Percentiles rank a stretch among this genome's conserved stretches.
Evolutionary conservation across 371 early-diverging fungal genomes (phyloP).

Genomic region (Apophysomyces trapeziformis): DNA sequence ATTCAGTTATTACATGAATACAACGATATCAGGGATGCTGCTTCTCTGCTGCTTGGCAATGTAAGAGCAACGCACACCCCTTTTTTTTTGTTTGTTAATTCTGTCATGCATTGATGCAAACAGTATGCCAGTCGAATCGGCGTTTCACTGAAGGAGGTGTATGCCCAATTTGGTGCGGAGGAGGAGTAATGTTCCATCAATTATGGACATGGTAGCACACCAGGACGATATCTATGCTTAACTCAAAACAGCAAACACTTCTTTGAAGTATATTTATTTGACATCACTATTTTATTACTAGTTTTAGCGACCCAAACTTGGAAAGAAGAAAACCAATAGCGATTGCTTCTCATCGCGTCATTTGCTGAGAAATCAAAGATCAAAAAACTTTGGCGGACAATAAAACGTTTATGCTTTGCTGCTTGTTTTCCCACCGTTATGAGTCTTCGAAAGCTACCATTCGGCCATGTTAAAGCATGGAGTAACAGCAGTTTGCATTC

Average conservation of each 20-base stretch:
- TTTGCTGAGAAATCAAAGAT: slow-evolving; percentile 11
- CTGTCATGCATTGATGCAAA: neutral
- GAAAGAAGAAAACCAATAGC: neutral
- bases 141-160: neutral
- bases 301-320: too few relatives aligned
- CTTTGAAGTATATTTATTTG: too few relatives aligned
- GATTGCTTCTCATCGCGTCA: slow-evolving; percentile 8
- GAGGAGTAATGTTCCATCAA: neutral
- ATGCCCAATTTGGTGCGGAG: slow-evolving; percentile 7
- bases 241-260: too few relatives aligned
- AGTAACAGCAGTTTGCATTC: neutral
- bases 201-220: too few relatives aligned
- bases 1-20: slow-evolving; percentile 27
- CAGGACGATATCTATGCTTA: too few relatives aligned
- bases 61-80: slow-evolving; percentile 6
- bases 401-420: slow-evolving; percentile 1
- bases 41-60: slow-evolving; percentile 15
- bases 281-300: too few relatives aligned
- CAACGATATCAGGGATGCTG: slow-evolving; percentile 24
- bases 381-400: slow-evolving; percentile 3
- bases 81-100: neutral
- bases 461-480: neutral
- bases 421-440: neutral
- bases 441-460: slow-evolving; percentile 1
- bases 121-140: neutral